Evolutionary conservation across 176 grass and related monocot genomes (phyloP).

Genomic region (Cymbopogon citratus): DNA sequence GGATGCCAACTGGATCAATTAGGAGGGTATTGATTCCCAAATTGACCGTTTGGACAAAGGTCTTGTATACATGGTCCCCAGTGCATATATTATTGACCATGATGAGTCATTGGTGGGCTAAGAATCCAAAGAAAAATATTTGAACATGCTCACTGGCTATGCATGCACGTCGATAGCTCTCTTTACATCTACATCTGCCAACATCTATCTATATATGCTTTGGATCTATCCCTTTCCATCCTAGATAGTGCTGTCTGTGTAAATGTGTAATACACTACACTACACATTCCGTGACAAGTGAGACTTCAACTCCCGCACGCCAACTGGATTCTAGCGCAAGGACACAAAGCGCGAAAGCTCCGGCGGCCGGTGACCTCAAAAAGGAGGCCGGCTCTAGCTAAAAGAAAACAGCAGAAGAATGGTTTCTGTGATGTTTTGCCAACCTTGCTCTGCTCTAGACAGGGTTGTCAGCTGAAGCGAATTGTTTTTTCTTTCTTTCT

Average conservation of each 20-base stretch:
- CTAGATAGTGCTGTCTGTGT: too few species aligned
- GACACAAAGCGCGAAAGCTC: not conserved
- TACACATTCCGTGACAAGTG: not conserved
- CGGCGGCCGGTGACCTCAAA: too few species aligned
- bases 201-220: not conserved
- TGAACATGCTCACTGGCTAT: not conserved
- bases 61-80: constrained; percentile 13
- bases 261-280: not conserved
- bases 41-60: constrained; percentile 20
- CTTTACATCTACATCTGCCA: not conserved
- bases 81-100: not conserved
- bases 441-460: too few species aligned
- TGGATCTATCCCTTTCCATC: constrained; percentile 4
- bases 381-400: not conserved
- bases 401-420: too few species aligned
- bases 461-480: too few species aligned
- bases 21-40: constrained; percentile 31
- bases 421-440: too few species aligned
- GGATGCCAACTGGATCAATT: constrained; percentile 18
- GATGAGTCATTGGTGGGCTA: constrained; percentile 5
- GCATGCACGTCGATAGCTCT: not conserved
- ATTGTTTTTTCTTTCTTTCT: too few species aligned
- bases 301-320: constrained; percentile 33
- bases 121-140: not conserved
- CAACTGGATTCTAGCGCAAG: constrained; percentile 24